phyloP scores from a whole-genome alignment of 495 filamentous ascomycete genomes.

The Aspergillus conjunctus region DNA sequence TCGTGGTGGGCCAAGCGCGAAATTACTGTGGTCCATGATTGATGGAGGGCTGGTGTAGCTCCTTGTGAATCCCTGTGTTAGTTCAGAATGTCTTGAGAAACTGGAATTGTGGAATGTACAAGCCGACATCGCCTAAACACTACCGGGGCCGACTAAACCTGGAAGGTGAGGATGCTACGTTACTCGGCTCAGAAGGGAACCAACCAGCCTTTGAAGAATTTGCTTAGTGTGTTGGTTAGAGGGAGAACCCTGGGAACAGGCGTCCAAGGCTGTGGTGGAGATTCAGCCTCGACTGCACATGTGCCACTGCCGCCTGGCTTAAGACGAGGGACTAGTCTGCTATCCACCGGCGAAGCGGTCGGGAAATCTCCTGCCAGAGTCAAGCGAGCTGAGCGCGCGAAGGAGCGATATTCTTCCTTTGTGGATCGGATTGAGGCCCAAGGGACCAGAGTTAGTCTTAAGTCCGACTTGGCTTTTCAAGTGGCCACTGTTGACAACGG shows the following conservation, averaged over 20 bases:
- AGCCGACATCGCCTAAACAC: not conserved
- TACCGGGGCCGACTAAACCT: not conserved
- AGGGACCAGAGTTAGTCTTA: too few relatives aligned
- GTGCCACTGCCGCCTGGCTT: not conserved
- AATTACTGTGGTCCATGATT: constrained; percentile 4
- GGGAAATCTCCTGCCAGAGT: too few relatives aligned
- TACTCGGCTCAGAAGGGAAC: not conserved
- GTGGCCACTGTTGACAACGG: too few relatives aligned
- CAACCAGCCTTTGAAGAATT: not conserved
- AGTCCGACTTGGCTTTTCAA: too few relatives aligned
- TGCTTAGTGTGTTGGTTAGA: not conserved
- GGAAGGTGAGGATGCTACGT: not conserved
- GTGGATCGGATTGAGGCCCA: too few relatives aligned
- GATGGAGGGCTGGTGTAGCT: not conserved
- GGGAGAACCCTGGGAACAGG: not conserved
- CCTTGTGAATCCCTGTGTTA: not conserved
- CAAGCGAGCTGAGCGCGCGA: too few relatives aligned
- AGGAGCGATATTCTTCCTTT: too few relatives aligned
- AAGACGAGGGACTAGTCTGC: too few relatives aligned
- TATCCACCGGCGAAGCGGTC: too few relatives aligned
- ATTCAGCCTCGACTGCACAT: not conserved
- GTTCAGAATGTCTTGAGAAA: not conserved
- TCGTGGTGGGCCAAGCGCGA: constrained; percentile 7
- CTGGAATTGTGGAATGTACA: not conserved
- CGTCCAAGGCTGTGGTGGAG: not conserved